A percentile compares a stretch with the other conserved stretches of the same genome.
Evolutionary conservation across 2,329 filamentous ascomycete species (phyloP).

Genomic region (Colletotrichum horii): DNA sequence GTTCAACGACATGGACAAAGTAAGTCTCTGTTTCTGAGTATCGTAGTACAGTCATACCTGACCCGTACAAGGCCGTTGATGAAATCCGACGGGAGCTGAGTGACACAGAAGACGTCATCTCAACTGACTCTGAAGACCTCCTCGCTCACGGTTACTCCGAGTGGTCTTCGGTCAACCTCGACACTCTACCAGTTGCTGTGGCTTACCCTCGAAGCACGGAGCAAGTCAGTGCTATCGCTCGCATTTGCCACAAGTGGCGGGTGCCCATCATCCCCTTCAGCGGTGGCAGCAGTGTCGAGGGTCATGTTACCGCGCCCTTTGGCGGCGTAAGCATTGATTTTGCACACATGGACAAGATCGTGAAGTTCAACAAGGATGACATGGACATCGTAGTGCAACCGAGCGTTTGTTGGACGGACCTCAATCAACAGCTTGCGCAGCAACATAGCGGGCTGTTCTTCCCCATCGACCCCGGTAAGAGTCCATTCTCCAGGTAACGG

Average conservation of each 20-base stretch:
- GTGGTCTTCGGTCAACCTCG: neutral
- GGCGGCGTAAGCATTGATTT: constrained; percentile 75
- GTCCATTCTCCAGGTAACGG: constrained; percentile 36
- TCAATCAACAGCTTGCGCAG: constrained; percentile 68
- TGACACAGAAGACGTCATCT: constrained; percentile 21
- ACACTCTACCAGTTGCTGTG: neutral
- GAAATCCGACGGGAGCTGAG: constrained; percentile 53
- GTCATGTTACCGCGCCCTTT: constrained; percentile 69
- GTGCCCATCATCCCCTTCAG: constrained; percentile 57
- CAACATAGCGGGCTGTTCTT: constrained; percentile 63
- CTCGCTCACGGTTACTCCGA: neutral
- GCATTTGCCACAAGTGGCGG: neutral
- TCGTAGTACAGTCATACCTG: neutral
- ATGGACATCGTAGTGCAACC: constrained; percentile 76
- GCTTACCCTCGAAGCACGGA: neutral
- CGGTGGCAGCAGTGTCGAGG: constrained; percentile 74
- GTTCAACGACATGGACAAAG: neutral
- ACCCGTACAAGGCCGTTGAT: constrained; percentile 50
- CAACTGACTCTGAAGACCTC: neutral
- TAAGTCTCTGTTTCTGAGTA: neutral
- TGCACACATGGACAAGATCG: constrained; percentile 67
- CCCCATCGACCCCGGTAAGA: constrained; percentile 71
- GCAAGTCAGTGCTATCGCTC: neutral
- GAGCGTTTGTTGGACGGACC: constrained; percentile 68
- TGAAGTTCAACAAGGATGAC: constrained; percentile 68